Conservation (phyloP, 805 yeast species). For the Yarrowia sp. region DNA sequence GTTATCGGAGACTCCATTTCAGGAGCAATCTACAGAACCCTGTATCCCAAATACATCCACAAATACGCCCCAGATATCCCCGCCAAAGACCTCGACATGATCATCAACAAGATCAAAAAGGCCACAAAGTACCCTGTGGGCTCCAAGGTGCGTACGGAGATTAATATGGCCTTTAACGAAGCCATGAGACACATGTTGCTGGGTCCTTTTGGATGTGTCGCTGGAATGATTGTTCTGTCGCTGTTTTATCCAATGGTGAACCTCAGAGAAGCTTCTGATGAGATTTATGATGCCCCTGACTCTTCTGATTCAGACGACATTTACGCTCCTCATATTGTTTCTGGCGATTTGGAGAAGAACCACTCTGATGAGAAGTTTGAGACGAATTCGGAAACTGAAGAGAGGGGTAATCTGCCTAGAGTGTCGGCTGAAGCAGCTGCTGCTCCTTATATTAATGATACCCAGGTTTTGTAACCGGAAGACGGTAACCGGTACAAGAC, state of each 20-base stretch:
- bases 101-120: slow-evolving; percentile 22
- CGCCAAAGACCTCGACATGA: slow-evolving; percentile 4
- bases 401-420: background rate
- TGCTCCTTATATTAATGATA: background rate
- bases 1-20: slow-evolving; percentile 12
- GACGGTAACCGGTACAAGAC: too few relatives aligned
- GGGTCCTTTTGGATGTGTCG: slow-evolving; percentile 15
- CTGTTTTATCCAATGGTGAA: slow-evolving; percentile 18
- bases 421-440: background rate
- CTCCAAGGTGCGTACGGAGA: slow-evolving; percentile 12
- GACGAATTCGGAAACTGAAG: background rate
- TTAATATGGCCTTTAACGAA: slow-evolving; percentile 21
- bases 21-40: slow-evolving; percentile 19
- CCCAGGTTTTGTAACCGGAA: slow-evolving; percentile 1
- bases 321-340: background rate
- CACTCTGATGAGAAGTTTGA: background rate
- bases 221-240: slow-evolving; percentile 7
- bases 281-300: slow-evolving; percentile 4
- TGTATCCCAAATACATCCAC: slow-evolving; percentile 18
- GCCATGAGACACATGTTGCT: slow-evolving; percentile 19
- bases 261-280: slow-evolving; percentile 11
- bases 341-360: background rate
- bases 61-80: slow-evolving; percentile 19
- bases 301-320: background rate
- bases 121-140: slow-evolving; percentile 24